Evolutionary conservation across 805 yeast genomes (phyloP).

Genomic region (Phaffomyces antillensis): DNA sequence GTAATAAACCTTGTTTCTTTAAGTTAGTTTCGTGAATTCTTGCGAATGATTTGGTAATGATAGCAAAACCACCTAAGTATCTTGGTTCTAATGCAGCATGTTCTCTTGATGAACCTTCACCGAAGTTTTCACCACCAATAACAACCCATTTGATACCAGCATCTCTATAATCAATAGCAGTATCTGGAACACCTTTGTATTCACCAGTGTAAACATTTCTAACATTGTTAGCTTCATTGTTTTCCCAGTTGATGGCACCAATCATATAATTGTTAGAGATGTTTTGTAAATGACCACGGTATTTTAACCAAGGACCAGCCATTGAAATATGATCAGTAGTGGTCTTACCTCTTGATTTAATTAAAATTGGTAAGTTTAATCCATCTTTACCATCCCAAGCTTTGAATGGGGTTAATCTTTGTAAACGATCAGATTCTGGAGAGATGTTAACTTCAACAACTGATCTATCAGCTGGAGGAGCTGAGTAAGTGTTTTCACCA

Average conservation of each 20-base stretch:
- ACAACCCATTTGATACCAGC: slow-evolving; percentile 93
- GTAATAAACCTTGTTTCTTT: slow-evolving; percentile 98
- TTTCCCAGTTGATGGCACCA: slow-evolving; percentile 97
- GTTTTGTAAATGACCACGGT: slow-evolving; percentile 99
- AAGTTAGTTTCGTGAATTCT: slow-evolving; percentile 99
- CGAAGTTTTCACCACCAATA: slow-evolving; percentile 96
- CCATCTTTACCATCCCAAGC: slow-evolving; percentile 98
- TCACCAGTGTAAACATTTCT: slow-evolving; percentile 89
- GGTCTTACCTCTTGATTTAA: slow-evolving; percentile 95
- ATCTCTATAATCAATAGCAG: slow-evolving; percentile 92
- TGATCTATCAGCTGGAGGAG: slow-evolving; percentile 87
- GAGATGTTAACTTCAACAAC: slow-evolving; percentile 66
- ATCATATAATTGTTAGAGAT: slow-evolving; percentile 98
- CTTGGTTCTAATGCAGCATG: slow-evolving; percentile 99
- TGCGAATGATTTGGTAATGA: slow-evolving; percentile 95
- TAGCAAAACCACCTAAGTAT: slow-evolving; percentile 97
- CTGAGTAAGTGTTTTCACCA: slow-evolving; percentile 94
- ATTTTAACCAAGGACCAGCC: slow-evolving; percentile 99
- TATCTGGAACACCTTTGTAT: slow-evolving; percentile 93
- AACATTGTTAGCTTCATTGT: slow-evolving; percentile 87
- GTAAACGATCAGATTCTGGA: slow-evolving; percentile 95
- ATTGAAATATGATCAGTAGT: slow-evolving; percentile 98
- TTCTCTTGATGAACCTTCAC: slow-evolving; percentile 99
- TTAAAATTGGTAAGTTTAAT: slow-evolving; percentile 80
- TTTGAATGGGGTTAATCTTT: slow-evolving; percentile 86